Conservation (phyloP, 441 rosid species). For the Croton laevigatus region DNA sequence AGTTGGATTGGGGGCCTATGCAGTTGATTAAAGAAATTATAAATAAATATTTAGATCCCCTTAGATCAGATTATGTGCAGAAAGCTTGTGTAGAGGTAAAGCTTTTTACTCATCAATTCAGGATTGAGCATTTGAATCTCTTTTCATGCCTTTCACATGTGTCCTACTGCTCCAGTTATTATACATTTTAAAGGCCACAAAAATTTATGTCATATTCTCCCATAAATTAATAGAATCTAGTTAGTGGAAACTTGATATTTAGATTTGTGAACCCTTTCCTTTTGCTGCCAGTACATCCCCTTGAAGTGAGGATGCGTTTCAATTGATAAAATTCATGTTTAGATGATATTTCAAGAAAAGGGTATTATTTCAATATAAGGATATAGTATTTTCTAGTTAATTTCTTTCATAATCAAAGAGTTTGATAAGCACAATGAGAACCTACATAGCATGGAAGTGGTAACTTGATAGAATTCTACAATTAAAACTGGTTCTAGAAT, state of each 20-base stretch:
- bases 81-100: conserved; percentile 10
- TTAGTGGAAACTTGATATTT: neutral
- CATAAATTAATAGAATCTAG: neutral
- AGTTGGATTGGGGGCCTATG: conserved; percentile 46
- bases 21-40: conserved; percentile 8
- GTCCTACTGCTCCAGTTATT: neutral
- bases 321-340: neutral
- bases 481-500: neutral
- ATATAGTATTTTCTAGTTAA: neutral
- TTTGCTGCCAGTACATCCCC: neutral
- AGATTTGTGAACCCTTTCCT: neutral
- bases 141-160: neutral
- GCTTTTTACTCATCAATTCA: neutral
- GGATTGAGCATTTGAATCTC: neutral
- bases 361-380: too few relatives aligned
- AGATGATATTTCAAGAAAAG: neutral
- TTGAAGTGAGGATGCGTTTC: neutral
- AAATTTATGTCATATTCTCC: neutral
- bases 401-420: neutral
- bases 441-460: neutral
- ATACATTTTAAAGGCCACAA: neutral
- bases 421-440: neutral
- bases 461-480: neutral
- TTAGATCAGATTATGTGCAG: neutral
- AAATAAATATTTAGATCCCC: neutral